Evolutionary conservation across 2,329 filamentous ascomycete genomes (phyloP).

Genomic region (Lachnum nothofagi): DNA sequence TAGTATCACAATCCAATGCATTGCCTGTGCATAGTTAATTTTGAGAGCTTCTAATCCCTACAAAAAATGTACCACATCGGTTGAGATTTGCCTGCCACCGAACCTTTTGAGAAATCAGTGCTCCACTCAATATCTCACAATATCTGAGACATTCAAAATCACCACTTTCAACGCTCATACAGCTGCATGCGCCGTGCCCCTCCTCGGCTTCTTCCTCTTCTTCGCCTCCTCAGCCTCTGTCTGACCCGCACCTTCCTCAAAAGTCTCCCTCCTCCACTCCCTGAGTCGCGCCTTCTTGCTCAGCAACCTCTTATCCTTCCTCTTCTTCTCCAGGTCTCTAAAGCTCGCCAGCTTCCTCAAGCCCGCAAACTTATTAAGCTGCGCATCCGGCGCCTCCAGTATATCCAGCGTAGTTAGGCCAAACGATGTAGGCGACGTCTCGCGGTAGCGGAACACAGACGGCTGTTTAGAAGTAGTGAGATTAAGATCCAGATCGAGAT

Average conservation of each 20-base stretch:
- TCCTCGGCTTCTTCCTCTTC: conserved; percentile 50
- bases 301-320: conserved; percentile 77
- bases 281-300: conserved; percentile 88
- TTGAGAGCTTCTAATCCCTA: too few species aligned
- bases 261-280: conserved; percentile 71
- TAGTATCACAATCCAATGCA: too few species aligned
- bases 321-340: conserved; percentile 83
- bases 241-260: conserved; percentile 36
- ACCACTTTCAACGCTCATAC: too few species aligned
- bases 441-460: conserved; percentile 78
- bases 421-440: conserved; percentile 84
- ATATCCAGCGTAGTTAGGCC: conserved; percentile 89
- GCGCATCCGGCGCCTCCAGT: conserved; percentile 76
- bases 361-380: conserved; percentile 84
- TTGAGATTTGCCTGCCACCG: too few species aligned
- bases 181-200: conserved; percentile 24
- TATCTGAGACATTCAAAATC: too few species aligned
- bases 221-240: conserved; percentile 39
- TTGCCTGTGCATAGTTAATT: too few species aligned
- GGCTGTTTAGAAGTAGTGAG: conserved; percentile 51
- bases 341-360: conserved; percentile 93
- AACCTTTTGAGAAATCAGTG: too few species aligned
- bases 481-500: conserved; percentile 72
- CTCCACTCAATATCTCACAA: too few species aligned
- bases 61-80: too few species aligned